Percentiles rank a stretch among this genome's conserved stretches.
These are phyloP conservation scores for Daldinia loculata DNA, from an alignment of 495 filamentous ascomycete species.

Conservation along the genomic window DNA sequence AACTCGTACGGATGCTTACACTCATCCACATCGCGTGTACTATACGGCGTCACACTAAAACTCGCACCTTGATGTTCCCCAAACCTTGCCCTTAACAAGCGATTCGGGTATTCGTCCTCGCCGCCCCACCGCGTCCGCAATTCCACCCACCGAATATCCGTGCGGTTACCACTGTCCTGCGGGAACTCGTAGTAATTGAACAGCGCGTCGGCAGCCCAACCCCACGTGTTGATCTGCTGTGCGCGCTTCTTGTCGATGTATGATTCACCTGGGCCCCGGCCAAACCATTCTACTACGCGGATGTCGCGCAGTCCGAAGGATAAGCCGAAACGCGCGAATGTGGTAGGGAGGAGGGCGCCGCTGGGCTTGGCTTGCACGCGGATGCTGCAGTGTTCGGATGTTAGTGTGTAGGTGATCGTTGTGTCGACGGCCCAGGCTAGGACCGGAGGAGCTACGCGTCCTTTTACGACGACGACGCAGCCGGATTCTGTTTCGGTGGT, in stretches of 20 bases:
- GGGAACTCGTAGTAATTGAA: slow-evolving; percentile 71
- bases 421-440: slow-evolving; percentile 68
- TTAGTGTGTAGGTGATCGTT: slow-evolving; percentile 63
- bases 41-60: slow-evolving; percentile 65
- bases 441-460: slow-evolving; percentile 65
- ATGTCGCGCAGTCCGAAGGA: slow-evolving; percentile 56
- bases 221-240: slow-evolving; percentile 64
- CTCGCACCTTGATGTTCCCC: slow-evolving; percentile 53
- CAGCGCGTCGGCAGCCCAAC: slow-evolving; percentile 52
- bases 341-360: slow-evolving; percentile 56
- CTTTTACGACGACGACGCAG: slow-evolving; percentile 52
- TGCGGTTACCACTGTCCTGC: slow-evolving; percentile 71
- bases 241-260: slow-evolving; percentile 70
- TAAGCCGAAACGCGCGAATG: slow-evolving; percentile 68
- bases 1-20: slow-evolving; percentile 70
- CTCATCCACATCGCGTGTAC: slow-evolving; percentile 61
- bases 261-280: slow-evolving; percentile 69
- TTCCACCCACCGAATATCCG: slow-evolving; percentile 67
- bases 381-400: slow-evolving; percentile 54
- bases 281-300: slow-evolving; percentile 65
- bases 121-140: slow-evolving; percentile 46
- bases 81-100: slow-evolving; percentile 51
- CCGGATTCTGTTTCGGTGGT: slow-evolving; percentile 49
- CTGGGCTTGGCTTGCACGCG: slow-evolving; percentile 53
- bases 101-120: slow-evolving; percentile 41